These are phyloP conservation scores for Psilocybe mexicana DNA, from an alignment of 1,284 basidiomycete genomes.

Conservation along the genomic window DNA sequence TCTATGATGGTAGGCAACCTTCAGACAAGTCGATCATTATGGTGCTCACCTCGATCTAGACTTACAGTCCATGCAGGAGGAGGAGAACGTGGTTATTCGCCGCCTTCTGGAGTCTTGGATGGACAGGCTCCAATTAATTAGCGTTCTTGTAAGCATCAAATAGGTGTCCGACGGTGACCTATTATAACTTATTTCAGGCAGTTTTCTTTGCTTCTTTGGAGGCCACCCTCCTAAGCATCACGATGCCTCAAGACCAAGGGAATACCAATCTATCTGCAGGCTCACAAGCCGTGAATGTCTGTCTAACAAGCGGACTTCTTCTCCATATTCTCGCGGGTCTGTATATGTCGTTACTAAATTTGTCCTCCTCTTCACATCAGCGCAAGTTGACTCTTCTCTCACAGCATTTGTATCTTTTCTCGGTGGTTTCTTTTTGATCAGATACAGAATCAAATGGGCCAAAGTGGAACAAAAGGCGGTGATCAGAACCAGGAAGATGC, in stretches of 20 bases:
- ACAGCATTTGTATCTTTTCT: constrained; percentile 11
- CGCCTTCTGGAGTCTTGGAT: constrained; percentile 10
- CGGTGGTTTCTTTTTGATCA: constrained; percentile 7
- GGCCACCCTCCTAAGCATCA: constrained; percentile 10
- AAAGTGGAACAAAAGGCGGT: background rate
- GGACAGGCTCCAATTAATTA: constrained; percentile 15
- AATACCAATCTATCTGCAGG: background rate
- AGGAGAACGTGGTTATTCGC: background rate
- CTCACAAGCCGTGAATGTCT: constrained; percentile 5
- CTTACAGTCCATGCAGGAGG: background rate
- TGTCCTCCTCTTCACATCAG: background rate
- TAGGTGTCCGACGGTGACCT: background rate
- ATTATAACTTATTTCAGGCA: background rate
- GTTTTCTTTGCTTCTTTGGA: constrained; percentile 10
- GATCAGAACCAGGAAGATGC: background rate
- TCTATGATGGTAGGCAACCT: background rate
- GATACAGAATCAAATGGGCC: constrained; percentile 8
- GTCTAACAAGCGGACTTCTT: constrained; percentile 7
- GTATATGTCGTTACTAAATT: background rate
- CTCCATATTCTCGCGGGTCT: constrained; percentile 10
- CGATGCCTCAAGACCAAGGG: background rate
- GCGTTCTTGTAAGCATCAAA: constrained; percentile 5
- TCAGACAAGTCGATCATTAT: background rate
- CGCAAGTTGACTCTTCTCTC: background rate
- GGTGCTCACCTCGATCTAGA: background rate